Conservation (phyloP, 257 asterid species). For the Solanum rostratum region DNA sequence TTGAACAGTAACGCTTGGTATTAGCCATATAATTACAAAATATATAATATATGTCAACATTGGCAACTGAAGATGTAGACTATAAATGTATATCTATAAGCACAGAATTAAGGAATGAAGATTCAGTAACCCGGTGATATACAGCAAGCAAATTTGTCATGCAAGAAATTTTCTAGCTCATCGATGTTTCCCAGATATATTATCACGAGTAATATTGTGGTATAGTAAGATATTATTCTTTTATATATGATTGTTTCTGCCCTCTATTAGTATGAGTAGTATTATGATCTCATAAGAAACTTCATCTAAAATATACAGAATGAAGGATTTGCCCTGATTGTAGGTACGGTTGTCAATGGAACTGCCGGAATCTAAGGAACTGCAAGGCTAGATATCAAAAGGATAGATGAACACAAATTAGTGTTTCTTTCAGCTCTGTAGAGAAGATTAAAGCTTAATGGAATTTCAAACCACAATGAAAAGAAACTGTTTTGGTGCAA, state of each 20-base stretch:
- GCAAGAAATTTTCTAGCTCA: background rate
- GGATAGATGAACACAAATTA: background rate
- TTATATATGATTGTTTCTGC: background rate
- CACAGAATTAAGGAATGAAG: background rate
- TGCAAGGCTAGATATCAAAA: background rate
- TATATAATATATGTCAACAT: background rate
- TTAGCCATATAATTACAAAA: background rate
- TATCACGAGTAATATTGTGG: background rate
- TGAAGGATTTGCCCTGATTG: background rate
- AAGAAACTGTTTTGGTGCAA: background rate
- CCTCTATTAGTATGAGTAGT: background rate
- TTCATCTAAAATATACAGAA: background rate
- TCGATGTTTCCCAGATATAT: background rate
- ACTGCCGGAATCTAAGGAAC: background rate
- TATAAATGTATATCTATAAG: background rate
- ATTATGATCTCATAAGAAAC: background rate
- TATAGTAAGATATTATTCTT: background rate
- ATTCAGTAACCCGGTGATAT: background rate
- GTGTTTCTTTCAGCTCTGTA: background rate
- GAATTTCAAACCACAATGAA: background rate
- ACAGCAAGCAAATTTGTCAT: background rate
- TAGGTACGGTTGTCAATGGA: background rate
- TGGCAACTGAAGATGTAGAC: background rate
- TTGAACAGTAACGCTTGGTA: constrained; percentile 3
- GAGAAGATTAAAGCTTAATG: background rate